Base-by-base conservation (phyloP, 2,329 filamentous ascomycete genomes). In the Aspergillus ibericus region DNA sequence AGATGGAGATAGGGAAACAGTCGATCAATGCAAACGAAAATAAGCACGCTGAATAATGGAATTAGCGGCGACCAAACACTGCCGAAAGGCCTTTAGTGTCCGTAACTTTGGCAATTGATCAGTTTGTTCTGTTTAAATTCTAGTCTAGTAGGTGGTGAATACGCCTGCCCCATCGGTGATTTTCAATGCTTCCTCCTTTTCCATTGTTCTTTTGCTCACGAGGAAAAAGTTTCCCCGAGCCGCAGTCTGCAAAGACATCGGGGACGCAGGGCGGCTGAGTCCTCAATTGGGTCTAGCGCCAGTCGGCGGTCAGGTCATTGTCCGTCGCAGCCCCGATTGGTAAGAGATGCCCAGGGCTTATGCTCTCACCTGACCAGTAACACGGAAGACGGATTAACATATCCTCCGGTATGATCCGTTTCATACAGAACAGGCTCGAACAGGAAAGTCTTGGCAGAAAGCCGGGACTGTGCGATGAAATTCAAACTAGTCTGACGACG, bases 401-500 rank as follows among this genome's bases (percentile, higher is more conserved):
- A 20, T 47, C 10, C 22, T 54, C 70, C 70, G 67, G 59, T 68
- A 69, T 56, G 53, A 32, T 36, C 25, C 49, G 57, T 56, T 55
- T 61, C 62, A 64, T 69, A 69, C 47, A 57, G 34, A 62, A 60
- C 61, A 57, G 48, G 40, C 60, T 60, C 63, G 61, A 63, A 58
- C 46, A 59, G 62, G 59, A 59, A 63, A 62, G 68, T 66, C 72
- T 75, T 75, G 72, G 72, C 72, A 59, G 58, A 65, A 64, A 66
- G 62, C 65, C 66, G 65, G 65, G 67, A 73, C 69, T 76, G 73
- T 76, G 73, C 73, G 74, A 75, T 74, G 68, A 74, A 76, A 76
- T 75, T 76, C 73, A 73, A 70, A 68, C 60, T 65, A 62, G 64
- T 58, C 58, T 59, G 48, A 59, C 52, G 64, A 71, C 67, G 68